Evolutionary conservation across 129 eudicot genomes (phyloP), one percentile per base, ranked within the genome.

Genomic region (Artemisia annua): DNA sequence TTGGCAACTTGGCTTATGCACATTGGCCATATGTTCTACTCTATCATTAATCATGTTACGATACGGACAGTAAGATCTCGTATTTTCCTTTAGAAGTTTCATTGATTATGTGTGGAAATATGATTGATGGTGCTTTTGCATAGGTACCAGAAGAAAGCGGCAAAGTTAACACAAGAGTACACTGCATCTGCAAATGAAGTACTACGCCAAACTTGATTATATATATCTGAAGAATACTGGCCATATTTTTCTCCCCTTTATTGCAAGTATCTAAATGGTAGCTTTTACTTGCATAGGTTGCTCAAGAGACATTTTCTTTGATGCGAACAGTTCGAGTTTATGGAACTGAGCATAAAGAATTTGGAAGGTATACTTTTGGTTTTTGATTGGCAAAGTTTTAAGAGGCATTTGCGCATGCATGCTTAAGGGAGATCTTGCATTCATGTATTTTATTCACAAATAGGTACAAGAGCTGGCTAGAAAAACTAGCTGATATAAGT

Each of bases 71-170:
- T 92, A 90, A 90, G 97, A 53, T 83, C 53, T 60, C 69, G 19
- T 35, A 11, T 56, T 17, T 46, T 70, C 54, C 67, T 69, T 69
- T 62, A 20, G 26, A 44, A 43, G 65, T 35, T 43, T 63, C 43
- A 70, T 43, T 61, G 35, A 48, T 63, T 49, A 48, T 26, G 49
- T 61, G 77, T 57, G 62, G 16, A 46, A 72, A 72, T 48, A 57
- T 58, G 10, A 46, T 43, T 20, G 13, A 22, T 59, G 11, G 46
- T 72, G 76, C 59, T 72, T 59, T 44, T 15, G 19, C 66, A 26
- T 74, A 95, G 99, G 95, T 95, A 91, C 84, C 97, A 91, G 73
- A 95, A 95, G 87, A 91, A 88, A 91, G 96, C 97, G 71, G 96
- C 99, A 51, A 95, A 82, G 84, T 77, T 95, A 75, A 82, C 89